A percentile compares a stretch with the other conserved stretches of the same genome.
Evolutionary conservation across 2,329 filamentous ascomycete genomes (phyloP).

Genomic region (Metarhizium sp.): DNA sequence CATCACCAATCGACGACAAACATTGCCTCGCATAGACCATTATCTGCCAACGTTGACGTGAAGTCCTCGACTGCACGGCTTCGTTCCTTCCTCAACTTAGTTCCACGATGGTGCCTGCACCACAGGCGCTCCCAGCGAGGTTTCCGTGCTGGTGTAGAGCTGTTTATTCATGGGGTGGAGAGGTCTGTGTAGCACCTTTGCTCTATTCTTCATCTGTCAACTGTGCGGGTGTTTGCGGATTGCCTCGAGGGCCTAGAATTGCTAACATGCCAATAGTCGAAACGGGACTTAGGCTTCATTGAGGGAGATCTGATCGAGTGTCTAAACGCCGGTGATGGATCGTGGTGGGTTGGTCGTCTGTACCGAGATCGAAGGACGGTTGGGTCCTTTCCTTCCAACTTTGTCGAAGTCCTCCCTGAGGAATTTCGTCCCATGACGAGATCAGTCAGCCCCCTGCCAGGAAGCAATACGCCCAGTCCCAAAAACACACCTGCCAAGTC

Average conservation of each 20-base stretch:
- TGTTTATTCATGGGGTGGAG: constrained; percentile 88
- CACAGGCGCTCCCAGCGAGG: constrained; percentile 57
- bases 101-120: constrained; percentile 41
- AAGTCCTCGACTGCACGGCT: neutral
- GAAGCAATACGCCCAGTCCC: constrained; percentile 43
- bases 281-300: constrained; percentile 90
- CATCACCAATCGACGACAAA: neutral
- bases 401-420: constrained; percentile 81
- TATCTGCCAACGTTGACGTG: neutral
- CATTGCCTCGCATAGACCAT: neutral
- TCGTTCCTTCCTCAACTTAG: neutral
- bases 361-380: constrained; percentile 84
- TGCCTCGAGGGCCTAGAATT: neutral
- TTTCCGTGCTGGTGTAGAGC: constrained; percentile 91
- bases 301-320: constrained; percentile 98
- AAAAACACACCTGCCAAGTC: constrained; percentile 48
- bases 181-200: constrained; percentile 35
- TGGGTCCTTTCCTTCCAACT: constrained; percentile 93
- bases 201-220: neutral
- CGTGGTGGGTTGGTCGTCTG: constrained; percentile 95
- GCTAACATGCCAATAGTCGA: constrained; percentile 45
- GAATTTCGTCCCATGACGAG: constrained; percentile 69
- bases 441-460: constrained; percentile 51
- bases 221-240: neutral
- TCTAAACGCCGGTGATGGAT: constrained; percentile 92